Conservation (phyloP, 2,329 filamentous ascomycete genomes). For the Penicillium rolfsii region DNA sequence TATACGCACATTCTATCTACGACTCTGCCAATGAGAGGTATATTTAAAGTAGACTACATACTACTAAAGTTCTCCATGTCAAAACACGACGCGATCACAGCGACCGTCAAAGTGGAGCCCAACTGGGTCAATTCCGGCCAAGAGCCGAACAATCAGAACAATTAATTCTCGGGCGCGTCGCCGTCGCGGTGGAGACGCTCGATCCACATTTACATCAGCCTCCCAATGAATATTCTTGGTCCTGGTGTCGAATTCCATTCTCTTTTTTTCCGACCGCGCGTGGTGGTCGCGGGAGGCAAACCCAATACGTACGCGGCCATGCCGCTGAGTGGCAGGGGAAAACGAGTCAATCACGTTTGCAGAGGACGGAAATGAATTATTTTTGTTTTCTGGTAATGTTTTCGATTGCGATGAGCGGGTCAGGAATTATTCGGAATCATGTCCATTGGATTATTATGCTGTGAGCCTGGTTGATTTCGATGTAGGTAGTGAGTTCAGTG, state of each 20-base stretch:
- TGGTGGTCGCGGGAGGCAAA: background rate
- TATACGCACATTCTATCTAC: background rate
- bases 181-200: background rate
- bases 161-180: background rate
- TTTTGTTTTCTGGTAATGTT: constrained; percentile 7
- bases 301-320: constrained; percentile 5
- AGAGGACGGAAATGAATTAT: constrained; percentile 13
- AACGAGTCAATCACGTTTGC: constrained; percentile 20
- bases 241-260: background rate
- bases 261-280: background rate
- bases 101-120: background rate
- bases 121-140: background rate
- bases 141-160: constrained; percentile 2
- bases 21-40: background rate
- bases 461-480: background rate
- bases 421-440: background rate
- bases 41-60: background rate
- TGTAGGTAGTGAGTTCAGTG: background rate
- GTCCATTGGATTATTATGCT: background rate
- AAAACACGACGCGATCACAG: background rate
- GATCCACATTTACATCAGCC: background rate
- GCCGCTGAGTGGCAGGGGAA: constrained; percentile 10
- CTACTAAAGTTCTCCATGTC: background rate
- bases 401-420: background rate
- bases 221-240: background rate